These are phyloP conservation scores for Incumbomyces delicatus DNA, from an alignment of 2,329 filamentous ascomycete species.

Conservation along the genomic window DNA sequence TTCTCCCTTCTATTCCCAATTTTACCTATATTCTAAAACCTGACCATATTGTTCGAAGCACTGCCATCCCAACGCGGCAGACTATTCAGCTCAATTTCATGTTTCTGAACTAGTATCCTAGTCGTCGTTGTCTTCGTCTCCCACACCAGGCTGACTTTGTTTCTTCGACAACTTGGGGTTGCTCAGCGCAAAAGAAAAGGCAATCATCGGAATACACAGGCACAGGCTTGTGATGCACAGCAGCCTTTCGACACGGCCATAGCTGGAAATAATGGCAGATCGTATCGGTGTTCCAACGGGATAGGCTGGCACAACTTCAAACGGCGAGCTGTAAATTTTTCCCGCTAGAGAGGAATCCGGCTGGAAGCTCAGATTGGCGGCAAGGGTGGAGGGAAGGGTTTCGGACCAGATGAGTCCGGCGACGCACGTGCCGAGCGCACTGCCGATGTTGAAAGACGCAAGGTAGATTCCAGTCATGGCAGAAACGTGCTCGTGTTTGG, in stretches of 20 bases:
- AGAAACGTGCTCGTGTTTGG: slow-evolving; percentile 46
- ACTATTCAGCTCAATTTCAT: too few species aligned
- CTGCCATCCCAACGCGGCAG: too few species aligned
- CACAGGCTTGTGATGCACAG: slow-evolving; percentile 44
- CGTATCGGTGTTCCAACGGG: slow-evolving; percentile 37
- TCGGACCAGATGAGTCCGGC: slow-evolving; percentile 37
- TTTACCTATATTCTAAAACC: too few species aligned
- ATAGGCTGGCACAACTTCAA: slow-evolving; percentile 23
- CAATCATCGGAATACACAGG: slow-evolving; percentile 36
- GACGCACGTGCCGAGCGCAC: slow-evolving; percentile 33
- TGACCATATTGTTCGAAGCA: too few species aligned
- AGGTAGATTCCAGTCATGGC: slow-evolving; percentile 45
- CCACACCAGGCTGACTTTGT: slow-evolving; percentile 36
- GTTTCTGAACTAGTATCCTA: too few species aligned
- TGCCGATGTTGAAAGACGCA: slow-evolving; percentile 35
- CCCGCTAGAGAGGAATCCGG: too few species aligned
- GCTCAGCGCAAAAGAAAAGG: slow-evolving; percentile 35
- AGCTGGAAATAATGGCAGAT: slow-evolving; percentile 34
- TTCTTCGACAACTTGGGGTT: slow-evolving; percentile 37
- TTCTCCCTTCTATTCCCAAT: too few species aligned
- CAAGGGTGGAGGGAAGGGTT: slow-evolving; percentile 19
- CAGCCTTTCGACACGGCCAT: slow-evolving; percentile 37
- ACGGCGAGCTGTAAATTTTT: too few species aligned
- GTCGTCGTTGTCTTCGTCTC: slow-evolving; percentile 17
- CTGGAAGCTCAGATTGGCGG: too few species aligned